These are phyloP conservation scores for Colletotrichum spinosum DNA, from an alignment of 2,329 filamentous ascomycete genomes.

Conservation along the genomic window DNA sequence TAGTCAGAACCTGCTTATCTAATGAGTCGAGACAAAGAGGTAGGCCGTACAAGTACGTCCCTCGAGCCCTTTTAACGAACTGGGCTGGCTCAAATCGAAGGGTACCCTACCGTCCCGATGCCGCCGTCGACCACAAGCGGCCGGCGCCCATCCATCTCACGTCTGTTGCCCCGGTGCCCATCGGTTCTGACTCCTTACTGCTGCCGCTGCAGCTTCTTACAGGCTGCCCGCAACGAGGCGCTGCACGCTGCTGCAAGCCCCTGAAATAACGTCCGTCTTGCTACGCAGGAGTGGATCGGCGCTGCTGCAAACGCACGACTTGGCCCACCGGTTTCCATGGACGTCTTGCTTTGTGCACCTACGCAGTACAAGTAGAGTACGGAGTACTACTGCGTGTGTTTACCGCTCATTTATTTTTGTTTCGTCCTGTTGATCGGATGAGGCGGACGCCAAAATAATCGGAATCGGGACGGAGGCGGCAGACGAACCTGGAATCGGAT, in stretches of 20 bases:
- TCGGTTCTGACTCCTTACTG: conserved; percentile 31
- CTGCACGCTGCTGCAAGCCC: conserved; percentile 37
- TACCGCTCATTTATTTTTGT: conserved; percentile 26
- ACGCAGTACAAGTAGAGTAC: no score
- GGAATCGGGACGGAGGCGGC: neutral
- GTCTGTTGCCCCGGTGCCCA: conserved; percentile 35
- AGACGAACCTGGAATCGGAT: conserved; percentile 4
- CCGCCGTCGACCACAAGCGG: conserved; percentile 15
- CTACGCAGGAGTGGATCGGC: conserved; percentile 28
- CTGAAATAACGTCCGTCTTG: conserved; percentile 28
- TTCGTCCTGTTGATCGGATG: conserved; percentile 33
- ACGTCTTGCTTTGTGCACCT: neutral
- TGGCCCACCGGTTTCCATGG: conserved; percentile 36
- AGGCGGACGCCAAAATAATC: conserved; percentile 34
- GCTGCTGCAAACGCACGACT: conserved; percentile 29
- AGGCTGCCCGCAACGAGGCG: conserved; percentile 19
- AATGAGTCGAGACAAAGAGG: neutral
- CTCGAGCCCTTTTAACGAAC: conserved; percentile 23
- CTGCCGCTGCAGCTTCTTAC: conserved; percentile 20
- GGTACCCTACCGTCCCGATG: conserved; percentile 21
- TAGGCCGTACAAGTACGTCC: neutral
- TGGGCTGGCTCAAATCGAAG: no score
- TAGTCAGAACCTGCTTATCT: neutral
- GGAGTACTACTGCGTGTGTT: no score
- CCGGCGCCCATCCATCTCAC: conserved; percentile 21